A percentile compares a stretch with the other conserved stretches of the same genome.
Conservation (phyloP, 805 yeast species). For the Monosporozyma unispora region DNA sequence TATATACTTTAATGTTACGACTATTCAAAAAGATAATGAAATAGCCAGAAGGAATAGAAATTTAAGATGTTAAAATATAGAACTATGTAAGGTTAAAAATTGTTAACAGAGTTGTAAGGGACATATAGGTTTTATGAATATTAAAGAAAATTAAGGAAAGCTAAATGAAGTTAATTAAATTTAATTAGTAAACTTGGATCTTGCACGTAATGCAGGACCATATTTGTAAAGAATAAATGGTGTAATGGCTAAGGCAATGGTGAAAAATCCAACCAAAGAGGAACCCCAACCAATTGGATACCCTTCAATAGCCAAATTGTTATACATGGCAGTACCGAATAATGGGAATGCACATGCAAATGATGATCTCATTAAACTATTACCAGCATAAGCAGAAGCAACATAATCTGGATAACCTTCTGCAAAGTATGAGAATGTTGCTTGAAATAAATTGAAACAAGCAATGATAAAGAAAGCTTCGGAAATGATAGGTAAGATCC, state of each 20-base stretch:
- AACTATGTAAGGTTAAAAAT: no score
- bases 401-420: constrained; percentile 39
- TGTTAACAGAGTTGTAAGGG: not conserved
- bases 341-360: constrained; percentile 55
- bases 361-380: constrained; percentile 39
- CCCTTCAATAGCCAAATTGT: constrained; percentile 37
- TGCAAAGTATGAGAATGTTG: constrained; percentile 41
- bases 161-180: not conserved
- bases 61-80: no score
- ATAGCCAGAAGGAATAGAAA: no score
- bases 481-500: constrained; percentile 43
- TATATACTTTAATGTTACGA: no score
- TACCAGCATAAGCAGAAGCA: constrained; percentile 54
- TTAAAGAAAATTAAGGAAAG: not conserved
- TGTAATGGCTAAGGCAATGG: constrained; percentile 36
- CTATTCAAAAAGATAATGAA: no score
- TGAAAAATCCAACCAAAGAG: constrained; percentile 38
- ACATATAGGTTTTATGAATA: not conserved
- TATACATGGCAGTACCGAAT: constrained; percentile 52
- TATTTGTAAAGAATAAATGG: constrained; percentile 39
- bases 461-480: constrained; percentile 33
- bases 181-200: constrained; percentile 29
- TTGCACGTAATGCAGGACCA: constrained; percentile 35
- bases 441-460: constrained; percentile 41
- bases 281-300: constrained; percentile 56